Conservation (phyloP, 2,329 filamentous ascomycete species). For the Colletotrichum sansevieriae region DNA sequence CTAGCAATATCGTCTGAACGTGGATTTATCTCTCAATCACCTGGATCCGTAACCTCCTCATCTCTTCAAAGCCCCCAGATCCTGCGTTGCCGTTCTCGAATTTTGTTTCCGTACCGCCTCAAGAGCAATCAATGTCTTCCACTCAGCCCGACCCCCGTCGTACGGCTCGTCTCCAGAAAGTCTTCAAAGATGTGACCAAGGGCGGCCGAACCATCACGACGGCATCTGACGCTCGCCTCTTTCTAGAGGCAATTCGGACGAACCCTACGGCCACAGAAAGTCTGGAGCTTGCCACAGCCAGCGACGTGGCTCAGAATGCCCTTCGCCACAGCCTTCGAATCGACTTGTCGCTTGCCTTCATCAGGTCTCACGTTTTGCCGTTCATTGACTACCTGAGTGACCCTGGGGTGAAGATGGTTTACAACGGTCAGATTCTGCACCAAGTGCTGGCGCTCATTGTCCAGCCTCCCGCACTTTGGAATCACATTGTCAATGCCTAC, state of each 20-base stretch:
- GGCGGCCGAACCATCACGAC: constrained; percentile 30
- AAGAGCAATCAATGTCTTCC: too few relatives aligned
- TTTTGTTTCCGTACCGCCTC: too few relatives aligned
- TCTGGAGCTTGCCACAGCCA: constrained; percentile 47
- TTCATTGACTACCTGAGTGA: constrained; percentile 57
- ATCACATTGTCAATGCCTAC: constrained; percentile 51
- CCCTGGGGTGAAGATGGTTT: constrained; percentile 61
- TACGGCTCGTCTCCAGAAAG: constrained; percentile 36
- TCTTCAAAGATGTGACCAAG: constrained; percentile 39
- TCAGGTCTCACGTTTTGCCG: constrained; percentile 48
- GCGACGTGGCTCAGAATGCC: constrained; percentile 42
- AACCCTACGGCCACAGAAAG: constrained; percentile 43
- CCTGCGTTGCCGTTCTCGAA: too few relatives aligned
- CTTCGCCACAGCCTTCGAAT: constrained; percentile 46
- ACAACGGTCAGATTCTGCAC: constrained; percentile 62
- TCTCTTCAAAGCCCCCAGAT: background rate
- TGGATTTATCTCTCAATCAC: too few relatives aligned
- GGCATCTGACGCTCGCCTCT: constrained; percentile 45
- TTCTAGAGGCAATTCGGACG: constrained; percentile 45
- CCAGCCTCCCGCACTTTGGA: constrained; percentile 68
- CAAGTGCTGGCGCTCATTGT: constrained; percentile 61
- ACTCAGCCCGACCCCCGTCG: constrained; percentile 7
- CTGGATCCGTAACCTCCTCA: background rate
- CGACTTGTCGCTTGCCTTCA: constrained; percentile 47
- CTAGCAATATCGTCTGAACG: background rate